Evolutionary conservation across 331 rosid species (phyloP), one percentile per base, ranked within the genome.

Genomic region (Saraca asoca): DNA sequence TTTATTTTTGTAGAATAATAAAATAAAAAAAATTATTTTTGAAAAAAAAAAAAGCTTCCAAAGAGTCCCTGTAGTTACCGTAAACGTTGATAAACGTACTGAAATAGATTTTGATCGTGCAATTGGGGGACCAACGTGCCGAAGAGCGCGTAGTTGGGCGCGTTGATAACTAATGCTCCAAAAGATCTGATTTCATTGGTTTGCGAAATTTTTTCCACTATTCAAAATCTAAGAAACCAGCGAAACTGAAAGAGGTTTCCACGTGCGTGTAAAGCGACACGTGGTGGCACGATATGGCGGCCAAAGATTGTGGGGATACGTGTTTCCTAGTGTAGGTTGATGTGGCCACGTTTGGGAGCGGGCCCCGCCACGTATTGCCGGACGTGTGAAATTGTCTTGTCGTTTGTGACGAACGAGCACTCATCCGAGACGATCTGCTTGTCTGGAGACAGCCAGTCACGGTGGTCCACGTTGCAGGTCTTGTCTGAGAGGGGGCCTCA

Each of bases 291-390:
- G 72, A 79, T 44, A 53, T 57, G 43, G 68, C 34, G 48, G 68
- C 44, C 17, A 16, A 68, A 73, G 87, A 82, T 87, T 88, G 86
- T 82, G 73, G 46, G 13, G 83, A 75, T 86, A 86, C 88, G 81
- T 86, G 90, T 79, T 64, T 43, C 9, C 65, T 70, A 75, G 79
- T 75, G 55, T 74, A 51, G 19, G 41, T 57, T 19, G 87, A 79
- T 62, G 65, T 58, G 79, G 81, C 75, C 79, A 79, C 72, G 75
- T 42, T n/a, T 29, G 7, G 17, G 0, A 5, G 41, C 2, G 77
- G 81, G 83, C 18, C 68, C 83, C 72, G 20, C 62, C 52, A 68
- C 38, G 62, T 76, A 76, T 48, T 66, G 69, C 38, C 29, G 51
- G 75, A 53, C 65, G 74, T 16, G 64, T 6, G 59, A 1, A 4